Conservation (phyloP, 257 asterid genomes). For the Solanum virginianum region DNA sequence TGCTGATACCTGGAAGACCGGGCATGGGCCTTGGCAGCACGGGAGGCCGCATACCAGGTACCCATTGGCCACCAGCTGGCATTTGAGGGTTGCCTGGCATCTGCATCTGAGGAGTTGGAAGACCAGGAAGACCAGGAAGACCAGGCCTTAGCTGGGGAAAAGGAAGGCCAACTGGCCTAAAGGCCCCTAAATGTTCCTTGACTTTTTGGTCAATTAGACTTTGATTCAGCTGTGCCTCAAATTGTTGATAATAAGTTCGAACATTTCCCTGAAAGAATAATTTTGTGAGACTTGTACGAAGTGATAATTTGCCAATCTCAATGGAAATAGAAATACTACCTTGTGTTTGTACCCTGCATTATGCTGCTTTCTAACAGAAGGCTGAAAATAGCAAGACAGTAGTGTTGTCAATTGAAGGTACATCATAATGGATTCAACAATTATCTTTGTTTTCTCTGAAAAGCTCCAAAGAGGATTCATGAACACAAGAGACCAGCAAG, state of each 20-base stretch:
- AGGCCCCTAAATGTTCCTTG: slow-evolving; percentile 91
- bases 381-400: slow-evolving; percentile 39
- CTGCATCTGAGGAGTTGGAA: slow-evolving; percentile 38
- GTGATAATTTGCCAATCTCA: background rate
- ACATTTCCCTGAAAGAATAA: slow-evolving; percentile 70
- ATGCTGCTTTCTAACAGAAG: slow-evolving; percentile 94
- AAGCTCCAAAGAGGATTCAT: background rate
- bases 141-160: slow-evolving; percentile 62
- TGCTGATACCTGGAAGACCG: slow-evolving; percentile 47
- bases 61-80: slow-evolving; percentile 27
- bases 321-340: slow-evolving; percentile 24
- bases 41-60: slow-evolving; percentile 69
- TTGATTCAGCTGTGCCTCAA: slow-evolving; percentile 90
- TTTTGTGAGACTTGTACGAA: background rate
- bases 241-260: slow-evolving; percentile 78
- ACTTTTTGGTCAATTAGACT: slow-evolving; percentile 90
- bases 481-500: background rate
- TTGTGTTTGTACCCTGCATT: slow-evolving; percentile 97
- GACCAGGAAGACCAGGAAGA: slow-evolving; percentile 38
- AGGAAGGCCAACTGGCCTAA: slow-evolving; percentile 62
- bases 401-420: background rate
- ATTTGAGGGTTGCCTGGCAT: slow-evolving; percentile 44
- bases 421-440: background rate
- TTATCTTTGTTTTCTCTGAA: background rate
- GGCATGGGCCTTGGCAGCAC: slow-evolving; percentile 70